Percentiles rank a stretch among this genome's conserved stretches.
Evolutionary conservation across 495 filamentous ascomycete genomes (phyloP).

Genomic region (Penicillium canariense): DNA sequence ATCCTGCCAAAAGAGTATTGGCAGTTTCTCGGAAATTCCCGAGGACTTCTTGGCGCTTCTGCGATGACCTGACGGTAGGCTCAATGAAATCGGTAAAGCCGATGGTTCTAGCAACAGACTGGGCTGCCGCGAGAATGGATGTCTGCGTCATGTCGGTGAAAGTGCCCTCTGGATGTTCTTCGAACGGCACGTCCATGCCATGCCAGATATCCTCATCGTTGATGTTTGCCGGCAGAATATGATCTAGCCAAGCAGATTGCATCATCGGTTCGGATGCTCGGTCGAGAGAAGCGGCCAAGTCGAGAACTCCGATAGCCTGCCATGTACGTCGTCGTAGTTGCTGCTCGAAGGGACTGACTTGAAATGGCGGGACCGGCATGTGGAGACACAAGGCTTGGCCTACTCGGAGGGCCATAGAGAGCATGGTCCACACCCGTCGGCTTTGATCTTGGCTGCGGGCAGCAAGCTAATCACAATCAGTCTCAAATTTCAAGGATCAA

Average conservation of each 20-base stretch:
- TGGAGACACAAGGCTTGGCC: constrained; percentile 68
- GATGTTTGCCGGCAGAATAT: constrained; percentile 29
- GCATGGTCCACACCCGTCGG: constrained; percentile 54
- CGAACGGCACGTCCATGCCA: constrained; percentile 22
- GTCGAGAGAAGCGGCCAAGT: constrained; percentile 34
- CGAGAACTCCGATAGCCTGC: constrained; percentile 36
- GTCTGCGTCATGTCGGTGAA: constrained; percentile 38
- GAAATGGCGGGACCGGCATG: constrained; percentile 34
- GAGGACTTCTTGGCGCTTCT: constrained; percentile 29
- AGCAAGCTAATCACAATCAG: constrained; percentile 38
- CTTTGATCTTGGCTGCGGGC: constrained; percentile 40
- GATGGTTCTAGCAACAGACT: constrained; percentile 25
- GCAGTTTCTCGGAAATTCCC: constrained; percentile 28
- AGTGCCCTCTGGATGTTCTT: constrained; percentile 17
- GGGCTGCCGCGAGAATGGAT: constrained; percentile 25
- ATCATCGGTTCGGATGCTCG: constrained; percentile 43
- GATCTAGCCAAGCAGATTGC: constrained; percentile 29
- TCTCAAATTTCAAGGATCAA: constrained; percentile 5
- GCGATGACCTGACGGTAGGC: constrained; percentile 20
- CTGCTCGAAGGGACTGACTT: constrained; percentile 31
- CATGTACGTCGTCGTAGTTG: constrained; percentile 39
- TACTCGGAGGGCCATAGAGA: constrained; percentile 65
- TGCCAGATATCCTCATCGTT: constrained; percentile 35
- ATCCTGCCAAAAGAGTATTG: constrained; percentile 20
- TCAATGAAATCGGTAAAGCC: constrained; percentile 32